phyloP scores from a whole-genome alignment of 805 yeast species.

The Cyberlindnera mississippiensis region DNA sequence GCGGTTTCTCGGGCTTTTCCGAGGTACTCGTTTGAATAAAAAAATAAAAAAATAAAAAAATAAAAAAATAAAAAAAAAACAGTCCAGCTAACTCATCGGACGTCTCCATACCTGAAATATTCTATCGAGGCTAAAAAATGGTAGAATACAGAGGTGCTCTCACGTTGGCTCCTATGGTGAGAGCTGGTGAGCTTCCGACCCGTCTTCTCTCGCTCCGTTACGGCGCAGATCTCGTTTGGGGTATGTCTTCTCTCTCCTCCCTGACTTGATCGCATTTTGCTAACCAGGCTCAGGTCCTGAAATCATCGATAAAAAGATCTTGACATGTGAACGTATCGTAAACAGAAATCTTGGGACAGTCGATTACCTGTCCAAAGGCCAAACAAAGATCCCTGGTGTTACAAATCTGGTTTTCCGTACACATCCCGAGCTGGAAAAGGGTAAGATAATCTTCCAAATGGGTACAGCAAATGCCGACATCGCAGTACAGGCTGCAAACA shows the following conservation, averaged over 20 bases:
- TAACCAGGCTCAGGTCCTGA: slow-evolving; percentile 63
- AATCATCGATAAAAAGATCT: slow-evolving; percentile 78
- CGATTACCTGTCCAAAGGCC: slow-evolving; percentile 49
- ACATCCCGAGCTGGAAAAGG: slow-evolving; percentile 54
- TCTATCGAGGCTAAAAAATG: too few relatives aligned
- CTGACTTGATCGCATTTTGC: too few relatives aligned
- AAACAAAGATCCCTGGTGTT: slow-evolving; percentile 41
- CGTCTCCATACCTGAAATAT: background rate
- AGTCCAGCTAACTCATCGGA: background rate
- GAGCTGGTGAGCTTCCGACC: slow-evolving; percentile 92
- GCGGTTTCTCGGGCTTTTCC: too few relatives aligned
- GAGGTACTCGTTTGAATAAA: too few relatives aligned
- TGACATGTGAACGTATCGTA: slow-evolving; percentile 61
- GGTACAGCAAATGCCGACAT: slow-evolving; percentile 82
- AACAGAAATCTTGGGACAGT: slow-evolving; percentile 57
- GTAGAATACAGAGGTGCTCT: slow-evolving; percentile 71
- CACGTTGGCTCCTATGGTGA: slow-evolving; percentile 94
- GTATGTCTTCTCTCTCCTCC: slow-evolving; percentile 23
- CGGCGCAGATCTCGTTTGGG: slow-evolving; percentile 96
- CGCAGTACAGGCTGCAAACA: slow-evolving; percentile 84
- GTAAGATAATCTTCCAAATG: slow-evolving; percentile 77
- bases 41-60: too few relatives aligned
- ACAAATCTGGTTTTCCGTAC: slow-evolving; percentile 72
- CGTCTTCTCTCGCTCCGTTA: slow-evolving; percentile 72
- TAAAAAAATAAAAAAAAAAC: too few relatives aligned